phyloP scores from a whole-genome alignment of 169 alveolate species.

The Perkinsus marinus region DNA sequence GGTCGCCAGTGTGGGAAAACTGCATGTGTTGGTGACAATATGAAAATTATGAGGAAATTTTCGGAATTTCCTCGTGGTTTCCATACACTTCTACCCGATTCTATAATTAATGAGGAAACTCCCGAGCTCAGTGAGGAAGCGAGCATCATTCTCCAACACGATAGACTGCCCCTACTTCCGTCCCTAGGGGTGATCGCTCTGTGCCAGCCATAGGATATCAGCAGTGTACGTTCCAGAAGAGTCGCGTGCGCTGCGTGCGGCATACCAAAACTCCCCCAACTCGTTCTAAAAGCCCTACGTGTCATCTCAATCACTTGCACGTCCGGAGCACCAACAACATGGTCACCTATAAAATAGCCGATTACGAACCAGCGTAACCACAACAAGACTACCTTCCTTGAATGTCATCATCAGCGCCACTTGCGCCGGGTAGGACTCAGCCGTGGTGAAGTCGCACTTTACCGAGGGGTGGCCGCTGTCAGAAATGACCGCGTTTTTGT shows the following conservation, averaged over 20 bases:
- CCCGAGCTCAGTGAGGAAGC: no score
- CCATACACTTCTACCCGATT: no score
- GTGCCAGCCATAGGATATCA: not conserved
- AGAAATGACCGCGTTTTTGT: not conserved
- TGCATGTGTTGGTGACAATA: no score
- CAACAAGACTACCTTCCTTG: not conserved
- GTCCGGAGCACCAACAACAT: not conserved
- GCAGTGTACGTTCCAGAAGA: not conserved
- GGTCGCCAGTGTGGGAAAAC: not conserved
- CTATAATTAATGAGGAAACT: no score
- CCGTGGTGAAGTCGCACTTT: not conserved
- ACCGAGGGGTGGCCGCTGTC: not conserved
- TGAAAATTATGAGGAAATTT: no score
- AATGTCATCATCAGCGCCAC: not conserved
- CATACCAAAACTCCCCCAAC: not conserved
- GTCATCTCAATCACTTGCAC: not conserved
- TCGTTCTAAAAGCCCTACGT: not conserved
- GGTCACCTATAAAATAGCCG: not conserved
- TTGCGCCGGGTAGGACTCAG: not conserved
- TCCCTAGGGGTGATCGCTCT: not conserved
- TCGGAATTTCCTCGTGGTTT: no score
- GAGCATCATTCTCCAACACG: no score
- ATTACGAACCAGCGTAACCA: not conserved
- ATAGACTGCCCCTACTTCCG: no score
- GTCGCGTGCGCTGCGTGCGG: not conserved